phyloP scores from a whole-genome alignment of 441 rosid species.

The Viola pubescens region DNA sequence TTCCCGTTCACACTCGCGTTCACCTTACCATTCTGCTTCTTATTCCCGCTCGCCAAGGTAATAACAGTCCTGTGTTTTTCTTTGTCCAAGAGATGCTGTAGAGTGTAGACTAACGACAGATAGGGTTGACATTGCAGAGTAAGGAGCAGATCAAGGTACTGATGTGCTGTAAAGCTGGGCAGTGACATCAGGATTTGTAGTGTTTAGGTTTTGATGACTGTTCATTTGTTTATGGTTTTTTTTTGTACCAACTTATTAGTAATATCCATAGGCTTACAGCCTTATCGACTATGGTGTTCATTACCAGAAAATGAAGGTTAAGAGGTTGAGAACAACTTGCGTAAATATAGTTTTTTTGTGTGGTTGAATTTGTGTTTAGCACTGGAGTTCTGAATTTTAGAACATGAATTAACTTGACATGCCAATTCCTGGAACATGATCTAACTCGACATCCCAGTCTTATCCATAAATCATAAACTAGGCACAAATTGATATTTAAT shows the following conservation, averaged over 20 bases:
- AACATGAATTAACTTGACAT: not conserved
- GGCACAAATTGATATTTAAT: not conserved
- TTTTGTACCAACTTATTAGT: not conserved
- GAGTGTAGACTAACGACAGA: constrained; percentile 6
- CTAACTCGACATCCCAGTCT: not conserved
- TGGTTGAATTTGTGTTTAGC: not conserved
- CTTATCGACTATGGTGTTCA: not conserved
- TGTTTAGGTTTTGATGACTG: not conserved
- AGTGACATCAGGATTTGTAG: not conserved
- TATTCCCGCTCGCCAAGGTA: constrained; percentile 68
- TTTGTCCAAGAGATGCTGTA: not conserved
- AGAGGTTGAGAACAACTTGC: too few species aligned
- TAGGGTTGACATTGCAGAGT: constrained; percentile 33
- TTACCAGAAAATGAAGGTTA: not conserved
- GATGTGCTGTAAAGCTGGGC: constrained; percentile 4
- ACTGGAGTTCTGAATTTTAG: not conserved
- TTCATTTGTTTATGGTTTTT: not conserved
- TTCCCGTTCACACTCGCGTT: constrained; percentile 47
- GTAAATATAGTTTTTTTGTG: too few species aligned
- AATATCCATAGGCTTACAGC: not conserved
- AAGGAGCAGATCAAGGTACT: constrained; percentile 64
- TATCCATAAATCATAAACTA: too few species aligned
- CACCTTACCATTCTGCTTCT: constrained; percentile 36
- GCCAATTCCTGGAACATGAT: not conserved
- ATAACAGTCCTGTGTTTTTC: constrained; percentile 1